These are phyloP conservation scores for Colletotrichum theobromicola DNA, from an alignment of 2,329 filamentous ascomycete species.

Conservation along the genomic window DNA sequence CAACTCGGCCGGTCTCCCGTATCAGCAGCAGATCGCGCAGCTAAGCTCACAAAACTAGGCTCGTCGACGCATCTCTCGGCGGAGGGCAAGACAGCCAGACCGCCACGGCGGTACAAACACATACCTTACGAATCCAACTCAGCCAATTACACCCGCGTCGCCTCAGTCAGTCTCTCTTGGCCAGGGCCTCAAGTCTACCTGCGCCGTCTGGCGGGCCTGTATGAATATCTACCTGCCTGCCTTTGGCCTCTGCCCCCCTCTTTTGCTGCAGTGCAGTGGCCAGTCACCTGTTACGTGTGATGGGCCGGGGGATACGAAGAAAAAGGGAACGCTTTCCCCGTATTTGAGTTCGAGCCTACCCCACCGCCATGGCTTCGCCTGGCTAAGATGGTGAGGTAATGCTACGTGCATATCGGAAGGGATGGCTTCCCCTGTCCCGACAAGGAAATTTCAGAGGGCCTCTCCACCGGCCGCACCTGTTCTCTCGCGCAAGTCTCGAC, in stretches of 20 bases:
- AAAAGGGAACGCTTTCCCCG: slow-evolving; percentile 7
- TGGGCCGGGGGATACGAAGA: slow-evolving; percentile 18
- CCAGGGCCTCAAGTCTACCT: neutral
- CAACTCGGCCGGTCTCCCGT: neutral
- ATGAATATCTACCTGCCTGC: neutral
- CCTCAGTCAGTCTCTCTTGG: slow-evolving; percentile 4
- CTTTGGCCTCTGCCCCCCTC: neutral
- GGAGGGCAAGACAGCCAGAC: neutral
- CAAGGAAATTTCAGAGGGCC: slow-evolving; percentile 5
- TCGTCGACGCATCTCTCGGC: slow-evolving; percentile 14
- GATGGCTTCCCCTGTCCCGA: slow-evolving; percentile 14
- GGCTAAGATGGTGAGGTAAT: slow-evolving; percentile 18
- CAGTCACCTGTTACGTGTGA: slow-evolving; percentile 14
- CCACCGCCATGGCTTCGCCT: slow-evolving; percentile 16
- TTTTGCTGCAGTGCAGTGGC: neutral
- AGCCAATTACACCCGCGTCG: slow-evolving; percentile 7
- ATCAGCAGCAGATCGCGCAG: neutral
- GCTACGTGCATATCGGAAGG: slow-evolving; percentile 20
- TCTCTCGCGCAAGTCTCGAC: neutral
- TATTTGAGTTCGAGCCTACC: slow-evolving; percentile 13
- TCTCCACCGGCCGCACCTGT: neutral
- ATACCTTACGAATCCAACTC: neutral
- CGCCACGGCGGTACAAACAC: slow-evolving; percentile 10
- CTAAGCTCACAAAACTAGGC: neutral
- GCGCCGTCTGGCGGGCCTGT: neutral